These are phyloP conservation scores for Saturnispora kantuleensis DNA, from an alignment of 805 yeast genomes.

Conservation along the genomic window DNA sequence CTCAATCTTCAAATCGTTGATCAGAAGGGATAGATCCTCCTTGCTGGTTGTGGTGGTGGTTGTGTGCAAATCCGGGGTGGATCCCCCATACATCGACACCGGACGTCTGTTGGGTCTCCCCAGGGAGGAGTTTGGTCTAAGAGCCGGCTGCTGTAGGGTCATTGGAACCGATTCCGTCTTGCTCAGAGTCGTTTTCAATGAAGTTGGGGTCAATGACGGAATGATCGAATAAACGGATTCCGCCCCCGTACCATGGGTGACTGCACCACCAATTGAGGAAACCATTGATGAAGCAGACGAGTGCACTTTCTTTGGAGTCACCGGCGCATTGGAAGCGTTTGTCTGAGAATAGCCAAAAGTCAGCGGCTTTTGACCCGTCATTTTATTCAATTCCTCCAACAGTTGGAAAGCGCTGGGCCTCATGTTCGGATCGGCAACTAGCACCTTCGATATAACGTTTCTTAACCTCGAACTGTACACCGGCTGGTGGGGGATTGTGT, in stretches of 20 bases:
- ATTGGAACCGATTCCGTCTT: too few species aligned
- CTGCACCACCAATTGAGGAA: background rate
- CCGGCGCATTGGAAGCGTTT: background rate
- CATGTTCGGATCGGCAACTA: constrained; percentile 56
- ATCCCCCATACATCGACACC: constrained; percentile 8
- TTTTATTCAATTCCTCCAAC: constrained; percentile 54
- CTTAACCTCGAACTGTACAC: constrained; percentile 52
- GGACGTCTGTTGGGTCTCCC: constrained; percentile 5
- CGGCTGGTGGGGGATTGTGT: constrained; percentile 45
- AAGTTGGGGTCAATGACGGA: background rate
- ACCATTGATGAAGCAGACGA: constrained; percentile 5
- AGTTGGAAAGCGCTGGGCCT: constrained; percentile 70
- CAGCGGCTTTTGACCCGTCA: constrained; percentile 39
- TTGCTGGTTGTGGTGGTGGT: background rate
- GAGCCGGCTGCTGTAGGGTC: too few species aligned
- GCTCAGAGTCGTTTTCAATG: background rate
- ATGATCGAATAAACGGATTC: constrained; percentile 2
- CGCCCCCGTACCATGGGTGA: background rate
- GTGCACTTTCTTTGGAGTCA: background rate
- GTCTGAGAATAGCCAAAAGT: constrained; percentile 14
- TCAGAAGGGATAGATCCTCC: constrained; percentile 9
- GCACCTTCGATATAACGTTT: constrained; percentile 49
- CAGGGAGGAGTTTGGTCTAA: background rate
- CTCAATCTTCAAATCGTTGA: constrained; percentile 19
- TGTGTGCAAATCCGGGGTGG: background rate